Base-by-base conservation (phyloP, 1,139 yeast species). In the Barnettozyma hawaiiensis region DNA sequence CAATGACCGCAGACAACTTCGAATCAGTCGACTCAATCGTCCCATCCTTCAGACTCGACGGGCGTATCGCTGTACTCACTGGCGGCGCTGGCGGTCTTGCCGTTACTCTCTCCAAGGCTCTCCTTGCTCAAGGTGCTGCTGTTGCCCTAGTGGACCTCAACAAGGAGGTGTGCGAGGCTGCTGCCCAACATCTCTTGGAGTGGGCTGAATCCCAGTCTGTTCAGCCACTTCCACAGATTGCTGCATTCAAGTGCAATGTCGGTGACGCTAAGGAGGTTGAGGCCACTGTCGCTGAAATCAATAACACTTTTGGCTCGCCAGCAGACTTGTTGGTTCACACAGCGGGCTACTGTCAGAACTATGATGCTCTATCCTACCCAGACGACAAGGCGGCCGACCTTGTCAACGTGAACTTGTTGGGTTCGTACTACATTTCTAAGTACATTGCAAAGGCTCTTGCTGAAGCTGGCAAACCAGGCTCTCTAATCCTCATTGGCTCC, bases 1-100 rank as follows among this genome's bases (percentile, higher is more conserved):
- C 14, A 18, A 51, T 51, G 54, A 51, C 54, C 12, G 33, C 45
- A 16, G 54, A 48, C 29, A 34, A 22, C 15, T 14, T 31, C 18
- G 47, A 46, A 29, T 34, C 57, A 36, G 45, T 55, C 39, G 50
- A 46, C 7, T 45, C 47, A 41, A 44, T 55, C 32, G 62, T 70
- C 26, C 75, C 75, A 45, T 56, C 60, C 3, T 70, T 70, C 58
- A 64, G 78, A 65, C 71, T 84, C 51, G 89, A 81, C 54, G 85
- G 85, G 43, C 78, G 81, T 62, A 69, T 83, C 45, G 87, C 86
- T 35, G 71, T 85, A 42, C 66, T 85, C 52, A 85, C 94, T 27
- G 95, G 95, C 41, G 95, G 94, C 15, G 81, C 89, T 24, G 94
- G 94, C 41, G 94, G 94, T 18, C 69, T 85, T 53, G 82, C 89